Conservation (phyloP, 1,139 yeast species). For the Kodamaea derodonti region DNA sequence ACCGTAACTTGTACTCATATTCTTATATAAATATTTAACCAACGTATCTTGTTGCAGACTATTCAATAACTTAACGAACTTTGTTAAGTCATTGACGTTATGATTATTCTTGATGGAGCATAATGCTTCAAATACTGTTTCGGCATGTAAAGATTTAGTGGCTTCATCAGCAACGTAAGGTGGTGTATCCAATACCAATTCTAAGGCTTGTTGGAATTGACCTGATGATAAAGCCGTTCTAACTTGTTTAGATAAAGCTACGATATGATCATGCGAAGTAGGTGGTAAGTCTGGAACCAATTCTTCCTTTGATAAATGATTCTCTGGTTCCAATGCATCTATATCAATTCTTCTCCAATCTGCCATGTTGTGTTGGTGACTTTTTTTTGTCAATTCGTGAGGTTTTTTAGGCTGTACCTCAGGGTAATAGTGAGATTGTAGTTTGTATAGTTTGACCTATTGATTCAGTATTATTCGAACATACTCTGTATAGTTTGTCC, state of each 20-base stretch:
- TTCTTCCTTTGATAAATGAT: conserved; percentile 60
- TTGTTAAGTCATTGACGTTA: conserved; percentile 53
- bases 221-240: conserved; percentile 70
- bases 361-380: conserved; percentile 3
- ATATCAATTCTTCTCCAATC: conserved; percentile 83
- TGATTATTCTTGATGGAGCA: conserved; percentile 65
- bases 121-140: conserved; percentile 70
- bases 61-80: conserved; percentile 54
- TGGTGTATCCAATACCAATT: conserved; percentile 61
- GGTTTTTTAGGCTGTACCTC: background rate
- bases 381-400: background rate
- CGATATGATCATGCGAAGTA: conserved; percentile 48
- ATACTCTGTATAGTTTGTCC: no score
- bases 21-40: conserved; percentile 81
- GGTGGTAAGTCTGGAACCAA: conserved; percentile 49
- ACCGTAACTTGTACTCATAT: conserved; percentile 73
- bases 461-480: no score
- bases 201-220: conserved; percentile 63
- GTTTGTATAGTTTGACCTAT: no score
- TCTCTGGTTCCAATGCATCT: conserved; percentile 85
- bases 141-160: conserved; percentile 46
- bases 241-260: conserved; percentile 51
- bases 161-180: conserved; percentile 75
- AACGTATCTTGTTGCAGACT: conserved; percentile 72
- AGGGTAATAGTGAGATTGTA: background rate